phyloP scores from a whole-genome alignment of 129 eudicot species.

The Chrysanthemum seticuspe region DNA sequence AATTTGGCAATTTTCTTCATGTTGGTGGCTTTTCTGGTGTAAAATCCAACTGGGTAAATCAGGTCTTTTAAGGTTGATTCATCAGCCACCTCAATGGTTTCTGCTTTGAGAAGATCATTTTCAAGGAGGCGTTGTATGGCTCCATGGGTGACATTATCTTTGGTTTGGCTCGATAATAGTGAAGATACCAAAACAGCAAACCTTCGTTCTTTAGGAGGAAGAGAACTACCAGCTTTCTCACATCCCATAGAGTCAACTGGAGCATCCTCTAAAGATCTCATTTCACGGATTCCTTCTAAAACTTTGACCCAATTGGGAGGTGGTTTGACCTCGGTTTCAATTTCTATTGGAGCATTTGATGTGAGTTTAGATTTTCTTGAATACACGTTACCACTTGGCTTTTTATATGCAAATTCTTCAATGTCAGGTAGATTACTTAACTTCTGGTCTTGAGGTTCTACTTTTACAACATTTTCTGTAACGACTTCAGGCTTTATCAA shows the following conservation, averaged over 20 bases:
- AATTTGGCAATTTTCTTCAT: slow-evolving; percentile 82
- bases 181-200: slow-evolving; percentile 83
- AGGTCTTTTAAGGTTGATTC: slow-evolving; percentile 64
- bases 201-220: slow-evolving; percentile 94
- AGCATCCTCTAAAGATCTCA: slow-evolving; percentile 85
- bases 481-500: slow-evolving; percentile 36
- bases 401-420: slow-evolving; percentile 71
- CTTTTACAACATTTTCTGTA: slow-evolving; percentile 28
- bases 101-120: slow-evolving; percentile 67
- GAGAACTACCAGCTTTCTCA: slow-evolving; percentile 88
- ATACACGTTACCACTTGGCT: slow-evolving; percentile 29
- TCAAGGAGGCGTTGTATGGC: slow-evolving; percentile 83
- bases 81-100: slow-evolving; percentile 65
- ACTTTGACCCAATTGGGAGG: slow-evolving; percentile 84
- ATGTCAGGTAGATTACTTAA: slow-evolving; percentile 60
- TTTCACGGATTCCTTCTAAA: slow-evolving; percentile 78
- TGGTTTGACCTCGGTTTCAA: slow-evolving; percentile 30
- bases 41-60: slow-evolving; percentile 95
- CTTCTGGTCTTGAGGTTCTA: slow-evolving; percentile 35
- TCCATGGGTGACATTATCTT: slow-evolving; percentile 89
- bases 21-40: slow-evolving; percentile 87
- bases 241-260: slow-evolving; percentile 97
- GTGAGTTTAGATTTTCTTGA: slow-evolving; percentile 19
- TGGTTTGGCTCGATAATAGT: slow-evolving; percentile 96
- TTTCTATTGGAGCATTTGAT: not conserved